phyloP scores from a whole-genome alignment of 345 rosid species.

The Aquilaria sinensis region DNA sequence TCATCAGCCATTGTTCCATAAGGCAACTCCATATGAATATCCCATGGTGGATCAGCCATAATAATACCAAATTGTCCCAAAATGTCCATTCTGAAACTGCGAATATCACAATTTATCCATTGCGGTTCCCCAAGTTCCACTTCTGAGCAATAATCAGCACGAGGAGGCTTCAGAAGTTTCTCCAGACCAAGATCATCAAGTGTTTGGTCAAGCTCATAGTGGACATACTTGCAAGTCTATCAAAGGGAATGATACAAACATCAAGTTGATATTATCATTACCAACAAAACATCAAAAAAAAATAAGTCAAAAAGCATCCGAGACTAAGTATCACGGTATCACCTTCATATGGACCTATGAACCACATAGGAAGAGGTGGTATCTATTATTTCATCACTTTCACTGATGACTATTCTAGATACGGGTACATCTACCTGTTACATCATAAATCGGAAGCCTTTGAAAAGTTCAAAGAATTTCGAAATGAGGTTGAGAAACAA shows the following conservation, averaged over 20 bases:
- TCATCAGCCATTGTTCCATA: conserved; percentile 99
- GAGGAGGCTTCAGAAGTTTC: conserved; percentile 73
- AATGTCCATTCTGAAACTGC: conserved; percentile 89
- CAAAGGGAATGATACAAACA: conserved; percentile 5
- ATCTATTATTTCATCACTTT: no score
- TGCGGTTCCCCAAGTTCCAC: conserved; percentile 98
- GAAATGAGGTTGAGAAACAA: no score
- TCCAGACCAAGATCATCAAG: conserved; percentile 67
- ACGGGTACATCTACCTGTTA: no score
- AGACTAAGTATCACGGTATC: conserved; percentile 9
- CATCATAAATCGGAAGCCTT: no score
- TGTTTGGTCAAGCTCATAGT: conserved; percentile 90
- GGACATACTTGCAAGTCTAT: conserved; percentile 97
- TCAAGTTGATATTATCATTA: background rate
- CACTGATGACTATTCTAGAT: no score
- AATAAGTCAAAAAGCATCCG: background rate
- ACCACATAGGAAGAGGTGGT: no score
- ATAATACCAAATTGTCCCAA: conserved; percentile 95
- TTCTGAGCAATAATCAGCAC: conserved; percentile 95
- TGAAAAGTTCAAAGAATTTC: no score
- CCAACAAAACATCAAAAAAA: conserved; percentile 4
- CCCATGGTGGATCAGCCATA: conserved; percentile 99
- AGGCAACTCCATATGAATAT: conserved; percentile 99
- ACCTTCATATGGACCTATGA: conserved; percentile 75
- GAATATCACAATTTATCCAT: conserved; percentile 95